Conservation (phyloP, 305 asterid genomes). For the Salvia sclarea region DNA sequence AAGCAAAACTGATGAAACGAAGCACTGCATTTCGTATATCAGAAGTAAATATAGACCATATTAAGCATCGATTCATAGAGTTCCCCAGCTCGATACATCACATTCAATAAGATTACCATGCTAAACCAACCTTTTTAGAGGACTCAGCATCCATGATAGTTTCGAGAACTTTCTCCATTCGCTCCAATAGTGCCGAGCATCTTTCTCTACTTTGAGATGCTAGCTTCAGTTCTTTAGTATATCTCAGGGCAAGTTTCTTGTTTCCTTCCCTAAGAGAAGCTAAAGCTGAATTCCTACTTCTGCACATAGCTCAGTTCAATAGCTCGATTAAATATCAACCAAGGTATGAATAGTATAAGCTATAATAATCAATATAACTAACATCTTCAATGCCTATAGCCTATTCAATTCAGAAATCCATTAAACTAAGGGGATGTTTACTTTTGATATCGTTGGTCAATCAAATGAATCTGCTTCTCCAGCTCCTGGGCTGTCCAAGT, state of each 20-base stretch:
- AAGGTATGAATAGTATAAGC: not conserved
- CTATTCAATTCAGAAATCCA: too few species aligned
- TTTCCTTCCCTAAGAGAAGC: constrained; percentile 61
- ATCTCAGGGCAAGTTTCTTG: constrained; percentile 62
- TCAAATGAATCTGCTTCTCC: constrained; percentile 64
- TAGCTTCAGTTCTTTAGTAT: constrained; percentile 63
- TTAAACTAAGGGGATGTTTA: constrained; percentile 32
- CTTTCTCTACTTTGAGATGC: constrained; percentile 72
- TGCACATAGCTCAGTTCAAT: constrained; percentile 38
- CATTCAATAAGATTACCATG: not conserved
- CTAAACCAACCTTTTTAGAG: constrained; percentile 62
- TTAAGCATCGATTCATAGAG: not conserved
- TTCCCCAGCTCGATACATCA: not conserved
- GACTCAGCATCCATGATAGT: constrained; percentile 75
- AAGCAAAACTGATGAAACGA: constrained; percentile 4
- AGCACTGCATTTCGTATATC: not conserved
- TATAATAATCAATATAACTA: not conserved
- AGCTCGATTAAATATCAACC: not conserved
- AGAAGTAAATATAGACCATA: not conserved
- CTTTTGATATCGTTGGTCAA: constrained; percentile 66
- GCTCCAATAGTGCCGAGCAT: constrained; percentile 61
- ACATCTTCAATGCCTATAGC: constrained; percentile 18
- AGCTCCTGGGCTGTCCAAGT: constrained; percentile 68
- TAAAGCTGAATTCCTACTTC: constrained; percentile 60
- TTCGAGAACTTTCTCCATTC: constrained; percentile 72